Evolutionary conservation across 2,329 filamentous ascomycete species (phyloP).

Genomic region (Fusarium torreyae): DNA sequence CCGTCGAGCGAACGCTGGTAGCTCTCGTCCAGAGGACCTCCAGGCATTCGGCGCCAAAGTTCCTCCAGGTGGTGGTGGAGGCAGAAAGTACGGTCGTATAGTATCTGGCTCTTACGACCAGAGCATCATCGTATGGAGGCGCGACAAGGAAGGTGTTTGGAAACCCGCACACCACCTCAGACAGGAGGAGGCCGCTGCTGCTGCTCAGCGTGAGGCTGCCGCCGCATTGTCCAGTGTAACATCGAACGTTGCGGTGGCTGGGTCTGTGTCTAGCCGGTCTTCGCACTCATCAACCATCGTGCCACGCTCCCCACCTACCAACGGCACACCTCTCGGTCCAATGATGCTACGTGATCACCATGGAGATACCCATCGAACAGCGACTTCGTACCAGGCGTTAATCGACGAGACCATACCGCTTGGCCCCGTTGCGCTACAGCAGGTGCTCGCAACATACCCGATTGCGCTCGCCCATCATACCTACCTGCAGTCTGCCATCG

Average conservation of each 20-base stretch:
- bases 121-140: conserved; percentile 94
- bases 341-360: conserved; percentile 48
- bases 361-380: conserved; percentile 51
- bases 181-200: conserved; percentile 78
- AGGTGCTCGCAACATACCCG: conserved; percentile 64
- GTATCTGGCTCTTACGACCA: conserved; percentile 98
- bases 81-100: conserved; percentile 91
- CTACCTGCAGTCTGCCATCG: conserved; percentile 67
- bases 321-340: conserved; percentile 25
- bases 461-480: conserved; percentile 64
- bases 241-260: conserved; percentile 33
- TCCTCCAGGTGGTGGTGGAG: conserved; percentile 91
- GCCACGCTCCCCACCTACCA: conserved; percentile 24
- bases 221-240: conserved; percentile 28
- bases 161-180: conserved; percentile 80
- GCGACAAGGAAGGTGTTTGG: conserved; percentile 89
- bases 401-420: conserved; percentile 69
- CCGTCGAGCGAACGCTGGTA: conserved; percentile 76
- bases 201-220: conserved; percentile 58
- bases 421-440: conserved; percentile 63
- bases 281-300: conserved; percentile 17
- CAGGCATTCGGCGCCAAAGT: conserved; percentile 87
- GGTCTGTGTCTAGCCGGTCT: conserved; percentile 19
- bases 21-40: conserved; percentile 81
- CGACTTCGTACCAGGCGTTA: conserved; percentile 63